A percentile compares a stretch with the other conserved stretches of the same genome.
These are phyloP conservation scores for Penicillium nucicola DNA, from an alignment of 495 filamentous ascomycete species.

Conservation along the genomic window DNA sequence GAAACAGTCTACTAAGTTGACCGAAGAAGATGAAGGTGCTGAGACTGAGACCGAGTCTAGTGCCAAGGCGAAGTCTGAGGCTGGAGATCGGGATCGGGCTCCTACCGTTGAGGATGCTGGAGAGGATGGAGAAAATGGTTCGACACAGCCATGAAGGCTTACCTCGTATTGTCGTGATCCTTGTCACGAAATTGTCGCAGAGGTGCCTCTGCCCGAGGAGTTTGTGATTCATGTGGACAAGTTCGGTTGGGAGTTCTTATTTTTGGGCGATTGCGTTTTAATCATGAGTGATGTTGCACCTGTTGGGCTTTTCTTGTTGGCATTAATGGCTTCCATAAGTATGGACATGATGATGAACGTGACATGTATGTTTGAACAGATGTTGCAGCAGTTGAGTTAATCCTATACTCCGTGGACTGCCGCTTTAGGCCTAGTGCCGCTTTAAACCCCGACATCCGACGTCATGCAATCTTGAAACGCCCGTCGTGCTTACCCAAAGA, in stretches of 20 bases:
- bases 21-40: constrained; percentile 15
- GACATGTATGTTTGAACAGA: background rate
- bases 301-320: background rate
- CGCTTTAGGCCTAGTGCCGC: no score
- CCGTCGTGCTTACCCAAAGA: no score
- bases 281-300: constrained; percentile 1
- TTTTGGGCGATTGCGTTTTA: background rate
- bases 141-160: constrained; percentile 4
- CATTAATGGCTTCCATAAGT: background rate
- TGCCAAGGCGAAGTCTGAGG: constrained; percentile 4
- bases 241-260: background rate
- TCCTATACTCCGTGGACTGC: background rate
- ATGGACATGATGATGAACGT: background rate
- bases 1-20: constrained; percentile 4
- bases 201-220: background rate
- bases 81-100: background rate
- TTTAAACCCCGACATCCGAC: no score
- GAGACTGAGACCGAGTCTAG: constrained; percentile 19
- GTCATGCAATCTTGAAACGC: no score
- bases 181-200: background rate
- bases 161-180: background rate
- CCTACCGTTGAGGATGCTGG: constrained; percentile 21
- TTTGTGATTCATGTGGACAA: background rate
- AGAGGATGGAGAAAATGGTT: constrained; percentile 3
- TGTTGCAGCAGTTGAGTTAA: constrained; percentile 1